phyloP scores from a whole-genome alignment of 805 yeast genomes.

The Kodamaea restingae region DNA sequence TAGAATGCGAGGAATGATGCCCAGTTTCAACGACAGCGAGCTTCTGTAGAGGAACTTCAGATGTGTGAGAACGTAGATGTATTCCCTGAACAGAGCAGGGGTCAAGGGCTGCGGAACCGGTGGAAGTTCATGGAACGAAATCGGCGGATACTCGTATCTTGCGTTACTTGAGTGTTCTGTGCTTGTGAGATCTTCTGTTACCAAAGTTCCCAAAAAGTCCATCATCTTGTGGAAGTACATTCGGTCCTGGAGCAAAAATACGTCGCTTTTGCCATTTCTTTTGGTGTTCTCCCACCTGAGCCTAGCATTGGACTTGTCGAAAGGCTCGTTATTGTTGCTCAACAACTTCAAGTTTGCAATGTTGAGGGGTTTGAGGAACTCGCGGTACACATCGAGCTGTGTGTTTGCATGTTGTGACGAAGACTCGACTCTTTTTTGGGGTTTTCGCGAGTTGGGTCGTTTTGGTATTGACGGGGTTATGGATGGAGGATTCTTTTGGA shows the following conservation, averaged over 20 bases:
- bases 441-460: background rate
- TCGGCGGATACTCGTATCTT: constrained; percentile 17
- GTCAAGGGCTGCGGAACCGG: constrained; percentile 27
- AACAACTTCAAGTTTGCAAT: constrained; percentile 32
- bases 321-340: constrained; percentile 20
- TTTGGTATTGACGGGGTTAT: background rate
- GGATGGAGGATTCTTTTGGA: constrained; percentile 1
- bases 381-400: constrained; percentile 13
- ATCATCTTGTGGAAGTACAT: constrained; percentile 31
- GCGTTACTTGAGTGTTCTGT: background rate
- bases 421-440: background rate
- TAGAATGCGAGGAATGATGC: constrained; percentile 35
- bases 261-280: constrained; percentile 18
- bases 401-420: constrained; percentile 2
- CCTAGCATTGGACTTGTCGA: constrained; percentile 22
- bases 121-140: constrained; percentile 30
- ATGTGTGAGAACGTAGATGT: constrained; percentile 36
- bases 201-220: constrained; percentile 25
- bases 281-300: constrained; percentile 23
- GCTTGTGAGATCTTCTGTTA: constrained; percentile 27
- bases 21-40: constrained; percentile 30
- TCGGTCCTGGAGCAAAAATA: constrained; percentile 26
- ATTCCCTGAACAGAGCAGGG: constrained; percentile 27
- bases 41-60: constrained; percentile 28
- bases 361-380: constrained; percentile 32